A percentile compares a stretch with the other conserved stretches of the same genome.
Conservation (phyloP, 257 asterid genomes). For the Solanum etuberosum region DNA sequence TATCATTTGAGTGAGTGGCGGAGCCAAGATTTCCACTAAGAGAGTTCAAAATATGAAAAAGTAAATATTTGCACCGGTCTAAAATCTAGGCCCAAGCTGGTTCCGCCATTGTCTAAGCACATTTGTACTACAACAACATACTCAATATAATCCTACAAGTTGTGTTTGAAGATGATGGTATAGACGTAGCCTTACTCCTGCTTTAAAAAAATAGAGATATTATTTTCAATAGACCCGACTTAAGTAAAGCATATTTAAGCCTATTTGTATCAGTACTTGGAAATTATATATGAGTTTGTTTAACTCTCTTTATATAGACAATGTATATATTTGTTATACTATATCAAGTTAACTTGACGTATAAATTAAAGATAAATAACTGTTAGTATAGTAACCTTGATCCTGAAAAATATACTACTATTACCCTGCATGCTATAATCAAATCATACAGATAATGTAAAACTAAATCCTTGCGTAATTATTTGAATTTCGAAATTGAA, state of each 20-base stretch:
- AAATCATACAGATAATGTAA: neutral
- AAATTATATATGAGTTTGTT: neutral
- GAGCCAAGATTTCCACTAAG: neutral
- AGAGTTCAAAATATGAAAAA: neutral
- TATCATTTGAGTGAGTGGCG: neutral
- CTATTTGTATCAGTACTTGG: neutral
- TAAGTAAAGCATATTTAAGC: neutral
- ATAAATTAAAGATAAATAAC: neutral
- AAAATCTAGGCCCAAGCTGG: neutral
- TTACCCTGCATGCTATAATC: neutral
- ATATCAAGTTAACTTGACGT: neutral
- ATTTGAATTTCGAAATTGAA: neutral
- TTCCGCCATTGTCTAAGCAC: neutral
- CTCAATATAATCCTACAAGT: neutral
- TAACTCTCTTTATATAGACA: neutral
- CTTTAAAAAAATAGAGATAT: neutral
- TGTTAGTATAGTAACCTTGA: neutral
- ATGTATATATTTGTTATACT: neutral
- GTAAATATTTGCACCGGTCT: neutral
- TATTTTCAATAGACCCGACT: neutral
- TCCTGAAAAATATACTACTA: neutral
- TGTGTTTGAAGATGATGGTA: neutral
- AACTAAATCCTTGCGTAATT: neutral
- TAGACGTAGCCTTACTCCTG: neutral
- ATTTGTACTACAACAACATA: neutral